Evolutionary conservation across 2,329 filamentous ascomycete genomes (phyloP), one percentile per base, ranked within the genome.

Genomic region (Aspergillus neoniger): DNA sequence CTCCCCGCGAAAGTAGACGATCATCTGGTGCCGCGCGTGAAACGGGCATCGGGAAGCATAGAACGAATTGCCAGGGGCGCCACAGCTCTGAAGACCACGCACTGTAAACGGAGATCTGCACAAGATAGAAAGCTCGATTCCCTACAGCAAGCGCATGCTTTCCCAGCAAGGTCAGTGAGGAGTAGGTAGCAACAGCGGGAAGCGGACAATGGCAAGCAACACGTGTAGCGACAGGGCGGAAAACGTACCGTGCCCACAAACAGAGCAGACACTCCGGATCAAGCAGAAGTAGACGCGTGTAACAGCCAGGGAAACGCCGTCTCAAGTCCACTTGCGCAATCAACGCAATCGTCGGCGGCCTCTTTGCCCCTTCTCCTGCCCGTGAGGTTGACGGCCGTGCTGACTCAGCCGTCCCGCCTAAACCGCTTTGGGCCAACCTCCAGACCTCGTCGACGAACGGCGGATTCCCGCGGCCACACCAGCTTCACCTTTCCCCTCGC

Each of bases 311-410:
- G 52, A 62, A 63, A 54, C 44, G 61, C 61, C 57, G 58, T 64
- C 62, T 60, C 60, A 62, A 57, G 57, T 51, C 50, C 61, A 64
- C 65, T 66, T 69, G 72, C 65, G 62, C 67, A 67, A 69, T 70
- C 66, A 64, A 72, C 69, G 70, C 72, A 63, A 52, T 63, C 68
- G 69, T 69, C 65, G 63, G 67, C 67, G 69, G 65, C 70, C 64
- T 63, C 65, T 63, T 64, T 62, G 63, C 61, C 71, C 73, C 68
- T 73, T 75, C 67, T 68, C 69, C 66, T 70, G 60, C 65, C 63
- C 62, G 69, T 69, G 69, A 70, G 72, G 73, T 76, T 72, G 73
- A 73, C 69, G 71, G 68, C 67, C 61, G 65, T 61, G 74, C 73
- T 76, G 72, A 76, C 68, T 76, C 71, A 76, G 65, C 65, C 62